Evolutionary conservation across 2,329 filamentous ascomycete species (phyloP).

Genomic region (Pestalotiopsis sp.): DNA sequence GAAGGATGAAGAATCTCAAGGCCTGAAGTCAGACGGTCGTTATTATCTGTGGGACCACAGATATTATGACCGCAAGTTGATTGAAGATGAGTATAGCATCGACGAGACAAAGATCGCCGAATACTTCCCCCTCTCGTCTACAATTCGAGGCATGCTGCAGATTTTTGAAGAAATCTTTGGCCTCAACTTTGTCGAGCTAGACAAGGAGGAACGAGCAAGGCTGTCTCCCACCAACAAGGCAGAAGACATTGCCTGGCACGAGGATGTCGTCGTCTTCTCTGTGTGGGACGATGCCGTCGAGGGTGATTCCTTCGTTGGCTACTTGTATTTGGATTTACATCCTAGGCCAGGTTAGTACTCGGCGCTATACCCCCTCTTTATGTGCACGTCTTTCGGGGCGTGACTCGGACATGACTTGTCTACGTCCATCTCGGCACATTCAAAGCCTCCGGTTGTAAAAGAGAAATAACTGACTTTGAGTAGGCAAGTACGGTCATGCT

Average conservation of each 20-base stretch:
- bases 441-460: too few species aligned
- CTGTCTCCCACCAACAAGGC: conserved; percentile 70
- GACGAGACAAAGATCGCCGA: conserved; percentile 81
- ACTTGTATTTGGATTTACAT: conserved; percentile 81
- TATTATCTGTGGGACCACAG: conserved; percentile 85
- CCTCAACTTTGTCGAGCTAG: conserved; percentile 75
- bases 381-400: too few species aligned
- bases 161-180: conserved; percentile 86
- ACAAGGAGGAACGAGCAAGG: conserved; percentile 64
- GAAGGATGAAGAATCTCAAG: conserved; percentile 63
- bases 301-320: conserved; percentile 75
- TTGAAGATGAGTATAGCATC: conserved; percentile 79
- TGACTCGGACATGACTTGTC: too few species aligned
- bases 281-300: conserved; percentile 79
- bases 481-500: conserved; percentile 81
- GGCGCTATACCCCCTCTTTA: too few species aligned
- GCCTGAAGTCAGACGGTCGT: conserved; percentile 63
- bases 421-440: too few species aligned
- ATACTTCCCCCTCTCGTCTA: conserved; percentile 79
- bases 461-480: too few species aligned
- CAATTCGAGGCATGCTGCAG: conserved; percentile 76
- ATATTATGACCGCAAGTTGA: conserved; percentile 79
- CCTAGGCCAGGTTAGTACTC: conserved; percentile 55
- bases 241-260: conserved; percentile 78
- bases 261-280: conserved; percentile 80